Conservation (phyloP, 129 eudicot species). For the Flaveria ramosissima region DNA sequence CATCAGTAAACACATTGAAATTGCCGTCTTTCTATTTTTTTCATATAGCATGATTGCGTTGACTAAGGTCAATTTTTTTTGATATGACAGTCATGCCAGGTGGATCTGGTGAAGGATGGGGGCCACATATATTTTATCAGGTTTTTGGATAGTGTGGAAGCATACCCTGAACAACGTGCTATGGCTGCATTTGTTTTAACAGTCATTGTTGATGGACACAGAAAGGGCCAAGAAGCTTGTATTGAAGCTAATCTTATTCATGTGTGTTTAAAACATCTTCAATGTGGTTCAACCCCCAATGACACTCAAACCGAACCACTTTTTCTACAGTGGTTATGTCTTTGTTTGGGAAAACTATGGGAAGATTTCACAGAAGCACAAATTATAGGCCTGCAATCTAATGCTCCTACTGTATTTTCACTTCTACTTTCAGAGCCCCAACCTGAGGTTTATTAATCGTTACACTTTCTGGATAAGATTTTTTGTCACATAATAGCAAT, state of each 20-base stretch:
- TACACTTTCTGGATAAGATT: neutral
- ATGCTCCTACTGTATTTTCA: conserved; percentile 64
- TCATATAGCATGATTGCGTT: conserved; percentile 2
- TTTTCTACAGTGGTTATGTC: conserved; percentile 91
- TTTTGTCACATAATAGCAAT: conserved; percentile 1
- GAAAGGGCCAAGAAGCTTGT: conserved; percentile 95
- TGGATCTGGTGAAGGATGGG: conserved; percentile 93
- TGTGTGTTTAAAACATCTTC: conserved; percentile 88
- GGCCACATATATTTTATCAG: conserved; percentile 91
- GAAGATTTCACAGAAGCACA: conserved; percentile 97
- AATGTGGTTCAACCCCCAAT: conserved; percentile 54
- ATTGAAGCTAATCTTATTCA: conserved; percentile 74
- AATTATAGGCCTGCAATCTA: conserved; percentile 77
- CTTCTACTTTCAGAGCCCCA: conserved; percentile 88
- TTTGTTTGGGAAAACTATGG: conserved; percentile 94
- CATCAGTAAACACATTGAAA: neutral
- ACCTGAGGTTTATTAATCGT: conserved; percentile 66
- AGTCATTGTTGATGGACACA: conserved; percentile 93
- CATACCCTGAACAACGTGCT: conserved; percentile 95
- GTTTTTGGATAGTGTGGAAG: conserved; percentile 86
- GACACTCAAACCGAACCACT: conserved; percentile 89
- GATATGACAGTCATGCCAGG: conserved; percentile 81
- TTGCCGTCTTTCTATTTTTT: neutral
- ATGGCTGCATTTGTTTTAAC: conserved; percentile 99
- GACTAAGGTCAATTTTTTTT: conserved; percentile 29